These are phyloP conservation scores for Saccharum spontaneum DNA, from an alignment of 176 grass and related monocot genomes.

Conservation along the genomic window DNA sequence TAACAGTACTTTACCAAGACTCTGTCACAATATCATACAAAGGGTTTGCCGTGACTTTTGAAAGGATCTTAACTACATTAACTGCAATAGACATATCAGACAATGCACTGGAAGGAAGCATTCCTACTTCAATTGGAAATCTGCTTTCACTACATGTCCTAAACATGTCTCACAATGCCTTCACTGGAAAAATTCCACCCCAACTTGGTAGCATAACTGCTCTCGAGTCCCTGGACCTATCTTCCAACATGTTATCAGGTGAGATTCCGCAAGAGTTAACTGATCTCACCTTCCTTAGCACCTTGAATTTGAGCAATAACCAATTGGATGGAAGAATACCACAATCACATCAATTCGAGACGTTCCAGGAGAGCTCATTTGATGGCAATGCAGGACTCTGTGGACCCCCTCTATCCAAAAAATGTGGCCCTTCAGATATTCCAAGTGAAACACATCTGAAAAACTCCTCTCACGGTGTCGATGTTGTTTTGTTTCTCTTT, in stretches of 20 bases:
- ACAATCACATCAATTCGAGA: not conserved
- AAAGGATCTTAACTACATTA: constrained; percentile 12
- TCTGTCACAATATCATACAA: not conserved
- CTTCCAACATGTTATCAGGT: constrained; percentile 32
- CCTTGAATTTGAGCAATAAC: constrained; percentile 30
- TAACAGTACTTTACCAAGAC: not conserved
- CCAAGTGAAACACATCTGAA: not conserved
- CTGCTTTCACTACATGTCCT: not conserved
- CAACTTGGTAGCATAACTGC: constrained; percentile 1
- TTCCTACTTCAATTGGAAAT: not conserved
- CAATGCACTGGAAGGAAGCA: not conserved
- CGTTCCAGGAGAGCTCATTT: not conserved
- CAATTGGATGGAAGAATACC: not conserved
- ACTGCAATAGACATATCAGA: constrained; percentile 14
- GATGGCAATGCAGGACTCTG: not conserved
- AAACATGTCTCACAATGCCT: constrained; percentile 19
- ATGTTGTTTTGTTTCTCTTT: constrained; percentile 24
- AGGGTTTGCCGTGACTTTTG: not conserved
- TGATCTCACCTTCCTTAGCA: constrained; percentile 31
- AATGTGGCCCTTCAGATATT: not conserved
- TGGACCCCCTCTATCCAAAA: constrained; percentile 9
- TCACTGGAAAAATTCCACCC: constrained; percentile 7
- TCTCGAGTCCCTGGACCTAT: constrained; percentile 36
- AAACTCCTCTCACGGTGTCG: not conserved
- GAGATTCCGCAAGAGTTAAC: constrained; percentile 24